A percentile compares a stretch with the other conserved stretches of the same genome.
phyloP scores from a whole-genome alignment of 352 stramenopile species.

The Peronosclerospora sorghi region DNA sequence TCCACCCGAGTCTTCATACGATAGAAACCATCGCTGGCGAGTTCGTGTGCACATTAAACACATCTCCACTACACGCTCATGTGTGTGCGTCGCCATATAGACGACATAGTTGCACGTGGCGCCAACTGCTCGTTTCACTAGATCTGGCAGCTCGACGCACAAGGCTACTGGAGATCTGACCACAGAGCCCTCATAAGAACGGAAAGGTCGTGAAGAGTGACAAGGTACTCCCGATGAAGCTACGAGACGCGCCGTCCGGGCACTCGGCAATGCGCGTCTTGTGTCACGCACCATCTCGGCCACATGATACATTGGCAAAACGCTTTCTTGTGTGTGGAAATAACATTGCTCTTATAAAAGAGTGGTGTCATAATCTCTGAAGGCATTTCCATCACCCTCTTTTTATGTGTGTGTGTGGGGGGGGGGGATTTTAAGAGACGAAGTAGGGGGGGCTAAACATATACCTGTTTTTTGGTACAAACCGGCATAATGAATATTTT shows the following conservation, averaged over 20 bases:
- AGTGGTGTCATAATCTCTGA: too few relatives aligned
- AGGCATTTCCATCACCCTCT: too few relatives aligned
- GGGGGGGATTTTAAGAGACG: too few relatives aligned
- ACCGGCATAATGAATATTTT: too few relatives aligned
- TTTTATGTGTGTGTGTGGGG: too few relatives aligned
- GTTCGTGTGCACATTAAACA: conserved; percentile 46
- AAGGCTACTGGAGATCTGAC: conserved; percentile 64
- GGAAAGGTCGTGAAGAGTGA: conserved; percentile 67
- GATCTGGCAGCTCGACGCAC: conserved; percentile 61
- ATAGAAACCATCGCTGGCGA: conserved; percentile 58
- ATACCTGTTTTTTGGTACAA: too few relatives aligned
- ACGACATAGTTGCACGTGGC: conserved; percentile 53
- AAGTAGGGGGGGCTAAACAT: too few relatives aligned
- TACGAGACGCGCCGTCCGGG: conserved; percentile 29
- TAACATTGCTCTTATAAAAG: too few relatives aligned
- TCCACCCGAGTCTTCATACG: conserved; percentile 49
- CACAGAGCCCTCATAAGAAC: conserved; percentile 53
- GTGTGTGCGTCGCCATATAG: conserved; percentile 38
- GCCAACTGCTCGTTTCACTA: conserved; percentile 59
- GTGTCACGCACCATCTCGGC: conserved; percentile 77
- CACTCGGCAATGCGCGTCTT: conserved; percentile 64
- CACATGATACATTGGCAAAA: conserved; percentile 85
- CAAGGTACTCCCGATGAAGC: conserved; percentile 27
- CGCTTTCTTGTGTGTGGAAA: too few relatives aligned
- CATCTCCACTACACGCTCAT: conserved; percentile 42